These are phyloP conservation scores for Aspergillus alliaceus DNA, from an alignment of 2,329 filamentous ascomycete genomes.

Conservation along the genomic window DNA sequence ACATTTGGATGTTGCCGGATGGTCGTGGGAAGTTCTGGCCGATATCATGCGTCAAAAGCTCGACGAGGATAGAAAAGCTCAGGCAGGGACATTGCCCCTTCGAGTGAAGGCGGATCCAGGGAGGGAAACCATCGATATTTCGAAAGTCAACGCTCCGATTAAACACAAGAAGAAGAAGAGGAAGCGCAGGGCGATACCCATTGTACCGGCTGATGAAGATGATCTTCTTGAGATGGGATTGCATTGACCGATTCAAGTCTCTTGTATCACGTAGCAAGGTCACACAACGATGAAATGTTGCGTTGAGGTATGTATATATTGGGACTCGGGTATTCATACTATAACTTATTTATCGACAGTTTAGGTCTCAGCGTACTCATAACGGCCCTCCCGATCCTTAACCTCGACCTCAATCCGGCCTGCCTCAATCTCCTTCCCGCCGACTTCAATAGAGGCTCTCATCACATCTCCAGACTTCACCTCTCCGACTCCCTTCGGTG, in stretches of 20 bases:
- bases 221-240: constrained; percentile 13
- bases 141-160: neutral
- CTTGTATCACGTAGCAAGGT: neutral
- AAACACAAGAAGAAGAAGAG: constrained; percentile 15
- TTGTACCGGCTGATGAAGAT: constrained; percentile 30
- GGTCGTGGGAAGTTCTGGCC: constrained; percentile 24
- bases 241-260: neutral
- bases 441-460: constrained; percentile 75
- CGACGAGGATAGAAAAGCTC: neutral
- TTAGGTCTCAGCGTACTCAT: constrained; percentile 73
- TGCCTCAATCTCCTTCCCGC: constrained; percentile 80
- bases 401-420: constrained; percentile 81
- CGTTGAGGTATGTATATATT: constrained; percentile 7
- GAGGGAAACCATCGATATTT: neutral
- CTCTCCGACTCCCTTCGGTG: constrained; percentile 89
- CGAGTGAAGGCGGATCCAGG: neutral
- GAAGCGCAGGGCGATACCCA: constrained; percentile 27
- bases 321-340: neutral
- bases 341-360: neutral
- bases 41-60: constrained; percentile 11
- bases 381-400: constrained; percentile 73
- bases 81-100: neutral
- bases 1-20: constrained; percentile 24
- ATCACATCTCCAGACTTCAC: constrained; percentile 86
- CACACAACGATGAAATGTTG: neutral